Evolutionary conservation across 2,329 filamentous ascomycete genomes (phyloP).

Genomic region (Pleomassaria siparia): DNA sequence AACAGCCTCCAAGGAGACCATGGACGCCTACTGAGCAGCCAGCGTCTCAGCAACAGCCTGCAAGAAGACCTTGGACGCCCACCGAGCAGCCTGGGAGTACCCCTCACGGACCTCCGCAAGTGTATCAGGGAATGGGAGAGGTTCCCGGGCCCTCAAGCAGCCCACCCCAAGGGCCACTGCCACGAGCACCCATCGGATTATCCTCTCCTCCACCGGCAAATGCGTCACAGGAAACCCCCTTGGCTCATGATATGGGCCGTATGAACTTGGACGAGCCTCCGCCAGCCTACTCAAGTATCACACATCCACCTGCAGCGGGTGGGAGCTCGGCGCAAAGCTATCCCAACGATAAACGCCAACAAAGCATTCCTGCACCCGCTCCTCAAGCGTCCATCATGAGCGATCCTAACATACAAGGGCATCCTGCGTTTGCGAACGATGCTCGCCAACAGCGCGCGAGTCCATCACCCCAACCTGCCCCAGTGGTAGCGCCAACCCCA

Average conservation of each 20-base stretch:
- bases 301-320: conserved; percentile 40
- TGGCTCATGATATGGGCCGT: conserved; percentile 84
- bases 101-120: conserved; percentile 84
- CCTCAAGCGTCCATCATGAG: conserved; percentile 30
- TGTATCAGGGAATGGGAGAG: conserved; percentile 83
- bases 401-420: conserved; percentile 56
- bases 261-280: conserved; percentile 81
- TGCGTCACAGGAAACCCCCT: conserved; percentile 56
- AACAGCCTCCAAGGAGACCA: conserved; percentile 56
- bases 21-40: conserved; percentile 96
- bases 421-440: conserved; percentile 92
- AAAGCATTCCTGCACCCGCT: conserved; percentile 36
- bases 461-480: conserved; percentile 36
- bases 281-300: conserved; percentile 88
- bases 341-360: conserved; percentile 74
- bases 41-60: conserved; percentile 49
- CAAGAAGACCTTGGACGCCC: conserved; percentile 83
- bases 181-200: conserved; percentile 25
- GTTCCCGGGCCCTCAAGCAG: conserved; percentile 51
- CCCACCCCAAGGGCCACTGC: conserved; percentile 39
- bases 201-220: conserved; percentile 33
- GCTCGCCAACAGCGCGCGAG: conserved; percentile 57
- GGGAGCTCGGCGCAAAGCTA: conserved; percentile 58
- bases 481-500: conserved; percentile 34
- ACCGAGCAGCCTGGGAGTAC: conserved; percentile 85